Percentiles rank a stretch among this genome's conserved stretches.
Conservation (phyloP, 1,284 basidiomycete genomes). For the Ceratobasidium theobromae region DNA sequence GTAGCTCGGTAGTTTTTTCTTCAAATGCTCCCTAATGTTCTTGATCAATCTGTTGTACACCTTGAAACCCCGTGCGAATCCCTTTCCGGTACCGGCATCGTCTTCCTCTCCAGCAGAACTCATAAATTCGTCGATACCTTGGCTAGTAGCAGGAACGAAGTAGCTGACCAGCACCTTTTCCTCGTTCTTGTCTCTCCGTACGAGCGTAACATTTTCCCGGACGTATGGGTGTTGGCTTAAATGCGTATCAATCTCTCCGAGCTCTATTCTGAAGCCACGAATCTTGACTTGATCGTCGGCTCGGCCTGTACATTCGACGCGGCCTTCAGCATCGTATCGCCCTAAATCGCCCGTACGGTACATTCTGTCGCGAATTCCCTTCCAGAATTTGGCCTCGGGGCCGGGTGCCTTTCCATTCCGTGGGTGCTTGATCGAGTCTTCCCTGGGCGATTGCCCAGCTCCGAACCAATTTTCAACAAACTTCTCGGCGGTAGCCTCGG, state of each 20-base stretch:
- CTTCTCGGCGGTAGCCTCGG: slow-evolving; percentile 83
- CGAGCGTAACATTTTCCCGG: slow-evolving; percentile 95
- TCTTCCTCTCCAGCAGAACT: slow-evolving; percentile 67
- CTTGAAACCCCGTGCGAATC: slow-evolving; percentile 70
- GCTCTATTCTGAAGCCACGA: slow-evolving; percentile 97
- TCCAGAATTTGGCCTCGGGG: slow-evolving; percentile 82
- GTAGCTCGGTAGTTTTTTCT: slow-evolving; percentile 95
- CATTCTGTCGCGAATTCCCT: slow-evolving; percentile 97
- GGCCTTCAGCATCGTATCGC: slow-evolving; percentile 89
- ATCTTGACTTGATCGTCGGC: slow-evolving; percentile 99
- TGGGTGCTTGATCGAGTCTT: slow-evolving; percentile 73
- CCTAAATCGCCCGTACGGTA: slow-evolving; percentile 97
- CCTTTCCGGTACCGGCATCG: slow-evolving; percentile 50
- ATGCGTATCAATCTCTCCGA: slow-evolving; percentile 98
- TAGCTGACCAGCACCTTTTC: slow-evolving; percentile 99
- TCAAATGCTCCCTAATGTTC: slow-evolving; percentile 92
- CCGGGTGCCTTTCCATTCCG: slow-evolving; percentile 53
- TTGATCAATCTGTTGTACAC: slow-evolving; percentile 88
- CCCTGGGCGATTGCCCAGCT: slow-evolving; percentile 50
- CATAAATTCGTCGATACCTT: slow-evolving; percentile 69
- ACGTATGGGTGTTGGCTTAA: slow-evolving; percentile 92
- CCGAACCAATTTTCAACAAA: slow-evolving; percentile 92
- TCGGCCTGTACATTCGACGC: slow-evolving; percentile 95
- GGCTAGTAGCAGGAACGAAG: slow-evolving; percentile 87
- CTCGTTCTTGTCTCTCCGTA: slow-evolving; percentile 97